These are phyloP conservation scores for Chlamydomonas eustigma DNA, from an alignment of 139 green algal species.

Conservation along the genomic window DNA sequence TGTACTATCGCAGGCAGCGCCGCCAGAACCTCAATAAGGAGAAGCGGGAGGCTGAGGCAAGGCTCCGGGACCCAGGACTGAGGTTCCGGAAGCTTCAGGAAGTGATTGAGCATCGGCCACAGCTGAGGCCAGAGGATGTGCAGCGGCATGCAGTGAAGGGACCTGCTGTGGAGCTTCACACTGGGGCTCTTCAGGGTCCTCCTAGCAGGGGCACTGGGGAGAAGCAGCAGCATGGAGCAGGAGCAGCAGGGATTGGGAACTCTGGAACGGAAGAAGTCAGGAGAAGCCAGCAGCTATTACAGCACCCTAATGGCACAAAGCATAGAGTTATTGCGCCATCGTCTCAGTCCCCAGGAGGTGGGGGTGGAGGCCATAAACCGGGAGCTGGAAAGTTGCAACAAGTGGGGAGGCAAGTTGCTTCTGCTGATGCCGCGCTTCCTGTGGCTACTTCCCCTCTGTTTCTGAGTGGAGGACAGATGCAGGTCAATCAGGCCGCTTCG, in stretches of 20 bases:
- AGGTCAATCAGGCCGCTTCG: no score
- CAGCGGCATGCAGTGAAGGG: neutral
- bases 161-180: neutral
- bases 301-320: no score
- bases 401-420: neutral
- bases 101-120: neutral
- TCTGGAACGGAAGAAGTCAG: neutral
- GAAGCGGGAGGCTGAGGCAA: conserved; percentile 3
- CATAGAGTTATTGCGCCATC: neutral
- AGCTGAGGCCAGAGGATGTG: conserved; percentile 7
- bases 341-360: neutral
- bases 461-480: neutral
- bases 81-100: neutral
- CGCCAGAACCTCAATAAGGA: conserved; percentile 23
- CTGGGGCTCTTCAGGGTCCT: neutral
- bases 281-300: neutral
- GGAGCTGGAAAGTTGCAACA: neutral
- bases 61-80: neutral
- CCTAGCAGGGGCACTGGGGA: neutral
- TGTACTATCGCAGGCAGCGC: conserved; percentile 39
- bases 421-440: neutral
- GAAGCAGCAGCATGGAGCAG: neutral
- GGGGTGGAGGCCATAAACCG: no score
- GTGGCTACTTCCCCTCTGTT: neutral
- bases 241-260: neutral